These are phyloP conservation scores for Rhinocladiella similis DNA, from an alignment of 2,329 filamentous ascomycete species.

Conservation along the genomic window DNA sequence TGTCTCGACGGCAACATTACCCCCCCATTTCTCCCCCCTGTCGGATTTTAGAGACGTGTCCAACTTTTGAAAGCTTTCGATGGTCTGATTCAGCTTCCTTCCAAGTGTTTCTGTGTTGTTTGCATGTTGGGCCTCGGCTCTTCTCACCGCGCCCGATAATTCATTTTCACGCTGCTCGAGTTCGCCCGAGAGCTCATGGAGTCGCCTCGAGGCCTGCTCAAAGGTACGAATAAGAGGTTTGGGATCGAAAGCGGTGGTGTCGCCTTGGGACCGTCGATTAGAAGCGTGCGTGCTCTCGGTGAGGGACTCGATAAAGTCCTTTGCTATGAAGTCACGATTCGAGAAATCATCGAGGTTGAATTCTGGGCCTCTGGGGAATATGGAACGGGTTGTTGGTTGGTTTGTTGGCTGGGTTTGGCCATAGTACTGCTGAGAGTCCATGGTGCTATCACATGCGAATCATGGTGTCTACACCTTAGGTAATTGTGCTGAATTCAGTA, in stretches of 20 bases:
- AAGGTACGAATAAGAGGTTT: constrained; percentile 97
- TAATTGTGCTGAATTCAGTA: neutral
- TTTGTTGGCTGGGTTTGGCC: constrained; percentile 14
- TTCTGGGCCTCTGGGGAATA: constrained; percentile 75
- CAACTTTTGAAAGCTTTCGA: constrained; percentile 86
- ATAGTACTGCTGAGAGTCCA: constrained; percentile 19
- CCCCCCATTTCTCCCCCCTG: constrained; percentile 51
- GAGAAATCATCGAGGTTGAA: constrained; percentile 89
- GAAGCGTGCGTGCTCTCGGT: constrained; percentile 80
- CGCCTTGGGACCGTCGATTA: constrained; percentile 67
- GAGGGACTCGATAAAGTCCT: constrained; percentile 93
- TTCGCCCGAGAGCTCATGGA: constrained; percentile 65
- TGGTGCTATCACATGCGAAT: constrained; percentile 1
- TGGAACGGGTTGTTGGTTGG: constrained; percentile 53
- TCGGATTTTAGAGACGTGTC: constrained; percentile 72
- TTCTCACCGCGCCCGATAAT: constrained; percentile 81
- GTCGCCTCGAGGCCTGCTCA: constrained; percentile 64
- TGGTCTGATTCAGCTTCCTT: constrained; percentile 85
- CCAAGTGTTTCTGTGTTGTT: constrained; percentile 86
- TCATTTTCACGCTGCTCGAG: constrained; percentile 90
- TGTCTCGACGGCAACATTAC: constrained; percentile 90
- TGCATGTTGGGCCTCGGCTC: constrained; percentile 89
- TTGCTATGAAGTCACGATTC: constrained; percentile 91
- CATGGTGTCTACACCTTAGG: neutral
- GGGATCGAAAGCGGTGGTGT: constrained; percentile 72